phyloP scores from a whole-genome alignment of 2,329 filamentous ascomycete genomes.

The Nannizziopsis arthrosporioides region DNA sequence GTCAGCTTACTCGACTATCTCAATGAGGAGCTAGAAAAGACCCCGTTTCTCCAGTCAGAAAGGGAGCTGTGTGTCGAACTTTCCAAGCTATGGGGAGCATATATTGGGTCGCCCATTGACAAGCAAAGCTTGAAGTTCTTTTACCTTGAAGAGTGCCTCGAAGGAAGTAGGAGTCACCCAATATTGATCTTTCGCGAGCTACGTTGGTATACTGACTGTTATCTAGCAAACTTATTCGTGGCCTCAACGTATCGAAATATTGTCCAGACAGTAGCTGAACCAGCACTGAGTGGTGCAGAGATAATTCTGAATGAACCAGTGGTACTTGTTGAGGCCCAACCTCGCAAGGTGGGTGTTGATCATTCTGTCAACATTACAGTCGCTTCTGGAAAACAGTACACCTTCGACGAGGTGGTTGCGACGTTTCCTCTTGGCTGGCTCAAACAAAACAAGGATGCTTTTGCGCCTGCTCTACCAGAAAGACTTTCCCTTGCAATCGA shows the following conservation, averaged over 20 bases:
- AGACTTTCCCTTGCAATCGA: conserved; percentile 37
- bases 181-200: not conserved
- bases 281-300: conserved; percentile 38
- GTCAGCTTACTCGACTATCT: conserved; percentile 50
- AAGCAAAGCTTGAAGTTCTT: conserved; percentile 53
- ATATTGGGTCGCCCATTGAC: conserved; percentile 49
- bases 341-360: conserved; percentile 17
- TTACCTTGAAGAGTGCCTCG: conserved; percentile 54
- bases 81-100: conserved; percentile 52
- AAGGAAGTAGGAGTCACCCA: conserved; percentile 38
- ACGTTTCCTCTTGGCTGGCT: conserved; percentile 45
- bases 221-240: conserved; percentile 50
- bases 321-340: conserved; percentile 26
- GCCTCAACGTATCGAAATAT: conserved; percentile 50
- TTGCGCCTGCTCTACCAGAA: conserved; percentile 35
- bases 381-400: conserved; percentile 24
- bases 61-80: conserved; percentile 42
- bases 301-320: conserved; percentile 40
- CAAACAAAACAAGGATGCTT: conserved; percentile 37
- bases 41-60: conserved; percentile 29
- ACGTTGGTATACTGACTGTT: conserved; percentile 5
- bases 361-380: conserved; percentile 38
- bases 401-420: conserved; percentile 43
- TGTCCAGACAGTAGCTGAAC: conserved; percentile 41
- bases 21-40: conserved; percentile 37